These are phyloP conservation scores for Malus hybrid DNA, from an alignment of 331 rosid species.

Conservation along the genomic window DNA sequence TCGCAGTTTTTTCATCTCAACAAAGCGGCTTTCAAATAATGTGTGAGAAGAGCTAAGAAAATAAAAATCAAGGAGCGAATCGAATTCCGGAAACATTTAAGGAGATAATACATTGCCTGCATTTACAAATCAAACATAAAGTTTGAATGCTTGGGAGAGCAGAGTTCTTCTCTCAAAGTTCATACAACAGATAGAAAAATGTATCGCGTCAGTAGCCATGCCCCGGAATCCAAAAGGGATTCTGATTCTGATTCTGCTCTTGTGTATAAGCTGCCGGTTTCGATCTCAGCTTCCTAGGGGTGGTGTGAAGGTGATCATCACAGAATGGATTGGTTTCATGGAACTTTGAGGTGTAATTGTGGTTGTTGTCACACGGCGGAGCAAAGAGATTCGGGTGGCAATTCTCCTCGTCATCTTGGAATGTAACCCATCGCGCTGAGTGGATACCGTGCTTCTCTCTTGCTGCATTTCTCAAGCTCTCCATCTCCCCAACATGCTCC, in stretches of 20 bases:
- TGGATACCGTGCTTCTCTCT: slow-evolving; percentile 44
- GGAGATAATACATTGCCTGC: neutral
- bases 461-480: slow-evolving; percentile 45
- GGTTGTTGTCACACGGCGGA: slow-evolving; percentile 1
- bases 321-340: slow-evolving; percentile 41
- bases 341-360: neutral
- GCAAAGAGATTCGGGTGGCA: slow-evolving; percentile 69
- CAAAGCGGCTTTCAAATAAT: neutral
- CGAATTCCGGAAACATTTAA: neutral
- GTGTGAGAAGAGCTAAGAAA: neutral
- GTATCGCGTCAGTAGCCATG: slow-evolving; percentile 4
- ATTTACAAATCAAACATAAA: slow-evolving; percentile 10
- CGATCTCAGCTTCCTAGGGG: slow-evolving; percentile 29
- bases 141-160: slow-evolving; percentile 7
- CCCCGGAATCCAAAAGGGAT: slow-evolving; percentile 45
- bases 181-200: neutral
- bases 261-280: slow-evolving; percentile 35
- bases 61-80: neutral
- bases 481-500: slow-evolving; percentile 73
- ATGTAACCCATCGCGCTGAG: slow-evolving; percentile 70
- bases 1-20: no score
- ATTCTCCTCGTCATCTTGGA: slow-evolving; percentile 69
- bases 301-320: slow-evolving; percentile 11
- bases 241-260: slow-evolving; percentile 18
- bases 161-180: neutral